phyloP scores from a whole-genome alignment of 2,329 filamentous ascomycete species.

The Aspergillus sp. region DNA sequence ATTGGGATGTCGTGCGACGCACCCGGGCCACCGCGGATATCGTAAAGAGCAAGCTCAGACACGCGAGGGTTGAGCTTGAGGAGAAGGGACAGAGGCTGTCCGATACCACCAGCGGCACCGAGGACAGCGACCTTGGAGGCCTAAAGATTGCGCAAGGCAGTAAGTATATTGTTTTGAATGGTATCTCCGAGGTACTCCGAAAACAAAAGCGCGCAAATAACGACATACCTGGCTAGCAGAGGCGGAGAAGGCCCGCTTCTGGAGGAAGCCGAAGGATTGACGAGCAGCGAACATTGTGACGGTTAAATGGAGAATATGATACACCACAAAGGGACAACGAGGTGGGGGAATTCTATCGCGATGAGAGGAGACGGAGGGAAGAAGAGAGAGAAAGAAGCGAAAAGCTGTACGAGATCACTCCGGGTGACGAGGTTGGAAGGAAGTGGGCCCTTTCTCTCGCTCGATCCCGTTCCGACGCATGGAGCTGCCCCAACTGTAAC shows the following conservation, averaged over 20 bases:
- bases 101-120: constrained; percentile 96
- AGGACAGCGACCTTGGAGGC: constrained; percentile 97
- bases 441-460: constrained; percentile 11
- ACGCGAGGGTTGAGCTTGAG: constrained; percentile 98
- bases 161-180: constrained; percentile 14
- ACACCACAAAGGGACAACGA: constrained; percentile 12
- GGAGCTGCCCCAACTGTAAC: background rate
- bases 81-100: constrained; percentile 94
- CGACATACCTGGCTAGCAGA: constrained; percentile 70
- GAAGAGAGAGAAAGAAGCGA: constrained; percentile 16
- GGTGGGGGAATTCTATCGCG: constrained; percentile 10
- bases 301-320: constrained; percentile 12
- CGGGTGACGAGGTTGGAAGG: constrained; percentile 20
- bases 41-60: constrained; percentile 91
- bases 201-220: constrained; percentile 8
- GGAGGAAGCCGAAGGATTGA: constrained; percentile 55
- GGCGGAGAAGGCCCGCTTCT: constrained; percentile 78
- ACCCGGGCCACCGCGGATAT: constrained; percentile 94
- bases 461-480: constrained; percentile 20
- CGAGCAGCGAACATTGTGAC: constrained; percentile 70
- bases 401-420: constrained; percentile 8
- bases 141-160: constrained; percentile 48
- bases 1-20: constrained; percentile 41
- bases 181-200: constrained; percentile 12
- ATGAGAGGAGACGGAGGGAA: constrained; percentile 22